Evolutionary conservation across 1,284 basidiomycete species (phyloP), one percentile per base, ranked within the genome.

Genomic region (Pterulicium gracile): DNA sequence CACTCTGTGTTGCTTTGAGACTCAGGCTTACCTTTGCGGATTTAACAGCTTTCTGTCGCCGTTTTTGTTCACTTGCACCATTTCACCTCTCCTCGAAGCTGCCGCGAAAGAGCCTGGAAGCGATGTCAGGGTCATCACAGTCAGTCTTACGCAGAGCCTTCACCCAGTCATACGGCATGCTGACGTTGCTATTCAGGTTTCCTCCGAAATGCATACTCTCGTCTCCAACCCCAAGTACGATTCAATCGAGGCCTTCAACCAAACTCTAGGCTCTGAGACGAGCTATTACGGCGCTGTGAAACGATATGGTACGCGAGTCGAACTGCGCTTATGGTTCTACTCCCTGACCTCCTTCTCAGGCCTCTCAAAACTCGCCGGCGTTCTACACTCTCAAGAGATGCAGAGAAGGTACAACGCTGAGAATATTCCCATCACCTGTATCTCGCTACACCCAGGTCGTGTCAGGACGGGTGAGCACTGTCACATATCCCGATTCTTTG

Each of bases 51-150:
- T 58, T 45, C 51, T 62, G 21, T 52, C 54, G 18, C 57, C 55
- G 1, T 58, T 57, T 43, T 49, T 58, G 18, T 55, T 62, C 46
- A 60, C 58, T 3, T 47, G 47, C 15, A 50, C 52, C 5, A 54
- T 62, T 3, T 46, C 57, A 13, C 56, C 58, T 1, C 45, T 61
- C 12, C 49, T 61, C 22, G 49, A 56, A 43, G 44, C 50, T 22
- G 58, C 60, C 1, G 55, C 58, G 3, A 15, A 24, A 14, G 27
- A 49, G 19, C 50, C 56, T 1, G 52, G 45, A 5, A 47, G 57
- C 4, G 60, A 61, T 46, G 60, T 61, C n/a, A 57, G 60, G 17
- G 55, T 62, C 24, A 53, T 61, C 1, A 59, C 54, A 32, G 58
- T 60, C 43, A 14, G 54, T 39, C 19, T 17, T 39, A 13, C 5